Base-by-base conservation (phyloP, 2,329 filamentous ascomycete genomes). In the Colletotrichum zoysiae region DNA sequence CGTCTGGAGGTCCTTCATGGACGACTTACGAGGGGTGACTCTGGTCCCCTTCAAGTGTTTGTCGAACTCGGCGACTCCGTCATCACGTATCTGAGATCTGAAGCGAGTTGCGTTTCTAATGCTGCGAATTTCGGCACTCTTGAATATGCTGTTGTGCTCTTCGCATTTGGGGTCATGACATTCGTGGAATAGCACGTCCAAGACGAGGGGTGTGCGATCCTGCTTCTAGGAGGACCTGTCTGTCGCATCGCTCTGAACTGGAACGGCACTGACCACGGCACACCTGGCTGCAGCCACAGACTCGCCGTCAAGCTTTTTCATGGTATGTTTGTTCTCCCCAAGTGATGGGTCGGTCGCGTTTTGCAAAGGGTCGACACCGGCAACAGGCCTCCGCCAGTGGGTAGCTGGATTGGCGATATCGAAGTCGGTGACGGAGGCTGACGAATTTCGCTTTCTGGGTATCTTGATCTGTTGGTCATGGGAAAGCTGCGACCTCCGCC, bases 61-160 rank as follows among this genome's bases (percentile, higher is more conserved):
- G 18, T 42, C 55, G 18, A 57, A 72, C 6, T 65, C 70, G 6
- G 38, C n/a, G 42, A 65, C 16, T 16, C 3, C 38, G 9, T 53
- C 51, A 23, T 55, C 60, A 26, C 55, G 59, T 42, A 46, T 50
- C 11, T 62, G 56, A 5, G 42, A 48, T 23, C 58, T 66, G 65
- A 69, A 74, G 16, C 71, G 68, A 12, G 42, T 48, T 56, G 71
- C 55, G 65, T 61, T 53, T 50, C 55, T 42, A 58, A 72, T 74
- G 55, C 68, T 65, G n/a, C 48, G 55, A 16, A 74, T 72, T 33
- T 72, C 65, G 30, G 71, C 73, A 16, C 65, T 67, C n/a, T 61
- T 59, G 61, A 68, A 63, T 5, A 69, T 12, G 20, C 26, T 48
- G 3, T 35, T 56, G 42, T 67, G 60, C 16, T 67, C 16, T n/a